Evolutionary conservation across 2,329 filamentous ascomycete genomes (phyloP).

Genomic region (Monilinia fructicola): DNA sequence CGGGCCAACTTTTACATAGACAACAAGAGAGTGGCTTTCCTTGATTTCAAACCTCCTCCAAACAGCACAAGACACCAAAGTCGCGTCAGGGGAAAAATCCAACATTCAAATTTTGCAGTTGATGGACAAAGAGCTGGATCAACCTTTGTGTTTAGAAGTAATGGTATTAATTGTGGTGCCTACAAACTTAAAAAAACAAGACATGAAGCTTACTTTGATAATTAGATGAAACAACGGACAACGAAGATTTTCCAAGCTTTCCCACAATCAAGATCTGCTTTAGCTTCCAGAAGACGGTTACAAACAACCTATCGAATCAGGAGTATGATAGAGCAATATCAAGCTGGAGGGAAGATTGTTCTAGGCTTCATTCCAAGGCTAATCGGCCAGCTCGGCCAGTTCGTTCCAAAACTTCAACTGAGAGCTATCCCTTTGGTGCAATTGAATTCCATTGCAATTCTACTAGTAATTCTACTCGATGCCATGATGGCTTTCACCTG

Average conservation of each 20-base stretch:
- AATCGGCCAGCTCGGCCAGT: background rate
- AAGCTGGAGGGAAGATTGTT: background rate
- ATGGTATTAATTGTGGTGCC: background rate
- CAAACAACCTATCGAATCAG: background rate
- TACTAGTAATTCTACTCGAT: background rate
- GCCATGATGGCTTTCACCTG: background rate
- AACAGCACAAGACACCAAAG: background rate
- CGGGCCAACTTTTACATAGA: background rate
- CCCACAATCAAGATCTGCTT: background rate
- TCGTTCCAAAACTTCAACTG: background rate
- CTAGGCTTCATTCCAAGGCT: background rate
- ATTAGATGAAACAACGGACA: background rate
- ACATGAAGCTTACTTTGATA: background rate
- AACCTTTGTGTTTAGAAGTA: background rate
- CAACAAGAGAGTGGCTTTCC: background rate
- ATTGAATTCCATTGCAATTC: background rate
- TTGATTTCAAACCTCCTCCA: background rate
- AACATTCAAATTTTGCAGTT: background rate
- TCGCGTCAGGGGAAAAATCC: background rate
- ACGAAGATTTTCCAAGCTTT: background rate
- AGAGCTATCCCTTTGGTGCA: background rate
- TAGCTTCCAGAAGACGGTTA: background rate
- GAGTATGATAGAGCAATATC: background rate
- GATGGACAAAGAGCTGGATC: background rate
- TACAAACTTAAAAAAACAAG: background rate